Percentiles rank a stretch among this genome's conserved stretches.
Evolutionary conservation across 345 rosid species (phyloP).

Genomic region (Gossypium sturtianum): DNA sequence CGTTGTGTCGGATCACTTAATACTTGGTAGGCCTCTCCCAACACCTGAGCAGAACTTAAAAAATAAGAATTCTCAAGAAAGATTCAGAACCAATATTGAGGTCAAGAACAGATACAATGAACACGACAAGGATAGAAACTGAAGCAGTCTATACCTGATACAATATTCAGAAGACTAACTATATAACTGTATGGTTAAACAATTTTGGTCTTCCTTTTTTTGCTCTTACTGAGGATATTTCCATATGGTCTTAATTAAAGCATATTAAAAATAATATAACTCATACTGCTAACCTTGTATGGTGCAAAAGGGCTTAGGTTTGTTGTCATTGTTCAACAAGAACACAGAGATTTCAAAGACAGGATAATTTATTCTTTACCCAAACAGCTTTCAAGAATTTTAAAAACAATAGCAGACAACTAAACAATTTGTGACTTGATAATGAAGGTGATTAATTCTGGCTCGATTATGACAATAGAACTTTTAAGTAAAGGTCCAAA

Average conservation of each 20-base stretch:
- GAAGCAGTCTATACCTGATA: background rate
- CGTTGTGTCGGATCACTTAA: constrained; percentile 85
- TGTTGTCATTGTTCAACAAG: background rate
- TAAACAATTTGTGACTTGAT: background rate
- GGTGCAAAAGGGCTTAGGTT: background rate
- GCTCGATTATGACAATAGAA: background rate
- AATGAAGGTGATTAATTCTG: background rate
- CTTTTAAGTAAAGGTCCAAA: background rate
- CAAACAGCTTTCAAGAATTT: background rate
- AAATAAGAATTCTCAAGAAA: background rate
- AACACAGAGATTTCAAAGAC: background rate
- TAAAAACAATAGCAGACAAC: background rate
- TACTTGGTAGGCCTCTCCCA: constrained; percentile 98
- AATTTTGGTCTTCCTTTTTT: background rate
- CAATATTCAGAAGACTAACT: background rate
- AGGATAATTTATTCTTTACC: background rate
- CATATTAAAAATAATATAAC: background rate
- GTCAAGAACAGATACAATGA: background rate
- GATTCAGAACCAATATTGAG: background rate
- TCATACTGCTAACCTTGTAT: background rate
- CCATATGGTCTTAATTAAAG: background rate
- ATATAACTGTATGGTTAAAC: background rate
- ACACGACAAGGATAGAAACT: background rate
- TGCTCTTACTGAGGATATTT: background rate
- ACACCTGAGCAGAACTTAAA: constrained; percentile 36